Evolutionary conservation across 495 filamentous ascomycete genomes (phyloP), one percentile per base, ranked within the genome.

Genomic region (Bacidia gigantensis): DNA sequence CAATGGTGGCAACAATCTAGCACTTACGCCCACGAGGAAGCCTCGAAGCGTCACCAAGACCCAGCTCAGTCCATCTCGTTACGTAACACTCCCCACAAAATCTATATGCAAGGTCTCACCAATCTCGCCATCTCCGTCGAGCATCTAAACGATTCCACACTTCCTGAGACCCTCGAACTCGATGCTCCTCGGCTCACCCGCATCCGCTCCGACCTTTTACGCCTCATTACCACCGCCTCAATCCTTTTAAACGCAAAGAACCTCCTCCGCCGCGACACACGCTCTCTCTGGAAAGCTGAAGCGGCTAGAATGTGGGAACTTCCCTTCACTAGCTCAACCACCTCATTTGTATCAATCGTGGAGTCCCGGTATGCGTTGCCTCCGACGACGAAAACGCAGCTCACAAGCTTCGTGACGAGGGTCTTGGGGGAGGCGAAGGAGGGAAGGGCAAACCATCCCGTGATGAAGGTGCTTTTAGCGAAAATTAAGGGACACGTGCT

Each of bases 241-340:
- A 89, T 97, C 50, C 72, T 94, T 5, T 66, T 97, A 26, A 93
- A 93, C 1, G 87, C 86, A 58, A 98, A 98, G 72, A 97, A 95
- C 61, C 73, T 96, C 11, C 80, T 98, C 43, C 94, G 93, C 66
- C 83, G 92, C 20, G 90, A 97, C 64, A 84, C 89, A 18, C 82
- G 92, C 26, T 80, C 77, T 2, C 84, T 87, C 45, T 98, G 93
- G 93, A 89, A 85, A 66, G 71, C 75, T 10, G 88, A 97, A 60
- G 87, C 89, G 0, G 76, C 80, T 29, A 81, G 89, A 3, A 81
- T 96, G 54, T 70, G 83, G 46, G 71, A 71, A 2, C 62, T 78
- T 40, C 70, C 79, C 49, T 70, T 79, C 46, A 68, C 72, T 14
- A 75, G 80, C 22, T 70, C 76, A 52, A 67, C 75, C 24, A 74